A percentile compares a stretch with the other conserved stretches of the same genome.
Conservation (phyloP, 441 rosid species). For the Aquilaria agallochum region DNA sequence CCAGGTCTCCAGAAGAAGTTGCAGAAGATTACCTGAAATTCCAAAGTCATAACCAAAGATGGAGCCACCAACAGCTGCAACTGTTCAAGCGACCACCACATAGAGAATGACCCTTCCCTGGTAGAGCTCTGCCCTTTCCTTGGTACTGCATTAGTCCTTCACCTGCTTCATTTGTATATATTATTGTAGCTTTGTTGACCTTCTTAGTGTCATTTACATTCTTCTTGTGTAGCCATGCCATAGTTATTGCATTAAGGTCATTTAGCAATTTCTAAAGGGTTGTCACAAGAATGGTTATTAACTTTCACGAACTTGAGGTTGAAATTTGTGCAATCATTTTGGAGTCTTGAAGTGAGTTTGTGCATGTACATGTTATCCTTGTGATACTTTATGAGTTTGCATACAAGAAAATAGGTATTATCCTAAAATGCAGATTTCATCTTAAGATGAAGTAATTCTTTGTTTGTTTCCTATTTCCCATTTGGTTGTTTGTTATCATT, state of each 20-base stretch:
- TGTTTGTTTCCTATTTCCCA: not conserved
- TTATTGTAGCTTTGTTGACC: no score
- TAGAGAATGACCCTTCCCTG: constrained; percentile 66
- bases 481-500: not conserved
- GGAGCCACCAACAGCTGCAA: constrained; percentile 84
- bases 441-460: not conserved
- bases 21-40: constrained; percentile 52
- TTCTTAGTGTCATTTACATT: no score
- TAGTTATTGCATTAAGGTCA: no score
- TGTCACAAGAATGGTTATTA: constrained; percentile 2
- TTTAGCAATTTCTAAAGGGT: no score
- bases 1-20: not conserved
- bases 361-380: constrained; percentile 35
- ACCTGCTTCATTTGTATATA: no score
- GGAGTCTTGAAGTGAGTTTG: constrained; percentile 53
- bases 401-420: not conserved
- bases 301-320: constrained; percentile 56
- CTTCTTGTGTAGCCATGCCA: no score
- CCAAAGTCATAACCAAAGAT: constrained; percentile 93
- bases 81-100: constrained; percentile 60
- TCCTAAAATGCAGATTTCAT: not conserved
- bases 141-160: constrained; percentile 14
- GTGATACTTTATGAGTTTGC: constrained; percentile 1
- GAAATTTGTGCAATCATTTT: constrained; percentile 60
- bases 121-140: constrained; percentile 77